Evolutionary conservation across 257 asterid genomes (phyloP).

Genomic region (Solanum rostratum): DNA sequence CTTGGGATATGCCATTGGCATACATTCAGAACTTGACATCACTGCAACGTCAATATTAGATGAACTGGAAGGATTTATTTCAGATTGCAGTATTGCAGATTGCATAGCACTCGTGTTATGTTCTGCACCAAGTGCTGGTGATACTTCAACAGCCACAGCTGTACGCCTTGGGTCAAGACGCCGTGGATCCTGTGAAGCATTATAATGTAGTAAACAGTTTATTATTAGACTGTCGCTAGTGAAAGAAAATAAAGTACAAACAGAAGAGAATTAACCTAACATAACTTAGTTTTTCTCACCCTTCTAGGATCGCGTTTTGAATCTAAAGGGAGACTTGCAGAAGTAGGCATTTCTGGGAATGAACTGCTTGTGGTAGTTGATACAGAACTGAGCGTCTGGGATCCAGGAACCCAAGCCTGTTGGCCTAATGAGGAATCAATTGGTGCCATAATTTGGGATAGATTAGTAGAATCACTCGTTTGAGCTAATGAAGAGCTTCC

Average conservation of each 20-base stretch:
- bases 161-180: conserved; percentile 90
- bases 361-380: conserved; percentile 26
- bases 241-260: neutral
- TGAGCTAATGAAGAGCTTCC: conserved; percentile 22
- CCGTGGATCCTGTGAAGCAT: conserved; percentile 78
- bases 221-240: neutral
- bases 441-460: conserved; percentile 31
- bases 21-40: conserved; percentile 26
- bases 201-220: conserved; percentile 2
- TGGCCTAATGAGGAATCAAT: conserved; percentile 42
- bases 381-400: conserved; percentile 35
- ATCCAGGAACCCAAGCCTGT: conserved; percentile 27
- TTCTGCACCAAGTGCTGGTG: conserved; percentile 37
- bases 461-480: conserved; percentile 36
- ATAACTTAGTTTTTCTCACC: conserved; percentile 34
- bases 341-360: conserved; percentile 34
- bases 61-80: conserved; percentile 33
- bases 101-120: conserved; percentile 34
- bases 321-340: conserved; percentile 44
- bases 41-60: conserved; percentile 17
- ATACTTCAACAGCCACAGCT: conserved; percentile 42
- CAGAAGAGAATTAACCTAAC: neutral
- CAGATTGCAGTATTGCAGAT: conserved; percentile 27
- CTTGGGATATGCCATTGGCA: conserved; percentile 26
- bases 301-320: conserved; percentile 96